A percentile compares a stretch with the other conserved stretches of the same genome.
phyloP scores from a whole-genome alignment of 805 yeast genomes.

The Barnettozyma sp. region DNA sequence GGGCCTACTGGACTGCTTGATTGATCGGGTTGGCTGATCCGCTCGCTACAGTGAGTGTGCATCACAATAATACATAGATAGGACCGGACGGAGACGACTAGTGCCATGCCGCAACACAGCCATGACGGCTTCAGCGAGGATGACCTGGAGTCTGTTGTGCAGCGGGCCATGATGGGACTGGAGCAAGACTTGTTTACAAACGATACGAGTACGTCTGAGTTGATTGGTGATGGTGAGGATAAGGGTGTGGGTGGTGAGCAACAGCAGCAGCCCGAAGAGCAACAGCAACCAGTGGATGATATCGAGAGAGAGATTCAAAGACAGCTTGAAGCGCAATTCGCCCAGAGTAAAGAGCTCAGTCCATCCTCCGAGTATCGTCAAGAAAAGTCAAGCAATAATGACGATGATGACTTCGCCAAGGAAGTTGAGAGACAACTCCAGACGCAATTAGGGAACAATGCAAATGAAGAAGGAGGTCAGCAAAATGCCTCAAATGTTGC shows the following conservation, averaged over 20 bases:
- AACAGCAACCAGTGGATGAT: slow-evolving; percentile 12
- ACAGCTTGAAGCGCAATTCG: slow-evolving; percentile 20
- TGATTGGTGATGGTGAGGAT: too few species aligned
- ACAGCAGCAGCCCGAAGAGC: slow-evolving; percentile 5
- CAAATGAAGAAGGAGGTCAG: not conserved
- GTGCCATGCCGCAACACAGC: slow-evolving; percentile 8
- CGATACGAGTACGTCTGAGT: too few species aligned
- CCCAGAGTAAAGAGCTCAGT: slow-evolving; percentile 1
- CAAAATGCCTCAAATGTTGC: not conserved
- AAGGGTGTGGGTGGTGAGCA: too few species aligned
- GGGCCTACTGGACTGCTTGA: too few species aligned
- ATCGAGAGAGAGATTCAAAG: slow-evolving; percentile 23
- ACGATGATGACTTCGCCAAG: slow-evolving; percentile 24
- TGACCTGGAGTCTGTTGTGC: slow-evolving; percentile 34
- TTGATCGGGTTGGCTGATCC: too few species aligned
- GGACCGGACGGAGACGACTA: too few species aligned
- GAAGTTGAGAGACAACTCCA: slow-evolving; percentile 24
- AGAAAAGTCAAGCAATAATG: slow-evolving; percentile 8
- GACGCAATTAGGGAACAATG: slow-evolving; percentile 15
- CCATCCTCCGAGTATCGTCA: too few species aligned
- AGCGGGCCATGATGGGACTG: slow-evolving; percentile 31
- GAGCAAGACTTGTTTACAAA: slow-evolving; percentile 8
- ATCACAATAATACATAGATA: too few species aligned
- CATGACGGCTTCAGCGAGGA: slow-evolving; percentile 23
- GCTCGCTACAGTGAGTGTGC: too few species aligned